Evolutionary conservation across 2,329 filamentous ascomycete species (phyloP).

Genomic region (Orbilia oligospora): DNA sequence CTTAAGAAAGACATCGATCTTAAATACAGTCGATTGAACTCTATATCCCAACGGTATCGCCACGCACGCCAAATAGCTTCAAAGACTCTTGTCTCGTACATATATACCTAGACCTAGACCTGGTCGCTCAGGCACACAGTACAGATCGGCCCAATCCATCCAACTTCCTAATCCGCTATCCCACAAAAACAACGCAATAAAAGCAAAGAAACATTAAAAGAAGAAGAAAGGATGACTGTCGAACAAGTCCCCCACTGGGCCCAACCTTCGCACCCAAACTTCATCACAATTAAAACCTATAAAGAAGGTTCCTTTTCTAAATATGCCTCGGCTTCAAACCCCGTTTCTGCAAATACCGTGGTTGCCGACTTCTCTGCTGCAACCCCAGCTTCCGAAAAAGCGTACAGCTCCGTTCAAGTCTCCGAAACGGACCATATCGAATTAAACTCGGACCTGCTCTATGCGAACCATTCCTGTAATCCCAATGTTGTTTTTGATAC

Average conservation of each 20-base stretch:
- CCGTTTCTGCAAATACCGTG: constrained; percentile 75
- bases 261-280: constrained; percentile 51
- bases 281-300: constrained; percentile 60
- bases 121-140: background rate
- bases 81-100: background rate
- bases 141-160: constrained; percentile 9
- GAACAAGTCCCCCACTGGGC: constrained; percentile 51
- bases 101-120: background rate
- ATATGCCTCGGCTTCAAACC: constrained; percentile 50
- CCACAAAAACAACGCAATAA: constrained; percentile 34
- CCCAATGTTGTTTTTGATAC: constrained; percentile 77
- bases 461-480: constrained; percentile 79
- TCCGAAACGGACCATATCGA: constrained; percentile 73
- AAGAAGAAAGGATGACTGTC: no score
- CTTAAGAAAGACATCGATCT: background rate
- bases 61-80: constrained; percentile 18
- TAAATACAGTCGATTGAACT: constrained; percentile 23
- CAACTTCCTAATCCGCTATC: constrained; percentile 19
- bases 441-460: constrained; percentile 77
- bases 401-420: constrained; percentile 77
- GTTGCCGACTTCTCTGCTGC: constrained; percentile 78
- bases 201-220: no score
- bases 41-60: constrained; percentile 9
- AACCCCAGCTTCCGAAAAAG: constrained; percentile 73
- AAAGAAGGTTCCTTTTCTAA: constrained; percentile 51